These are phyloP conservation scores for Claviceps sp. DNA, from an alignment of 2,329 filamentous ascomycete genomes.

Conservation along the genomic window DNA sequence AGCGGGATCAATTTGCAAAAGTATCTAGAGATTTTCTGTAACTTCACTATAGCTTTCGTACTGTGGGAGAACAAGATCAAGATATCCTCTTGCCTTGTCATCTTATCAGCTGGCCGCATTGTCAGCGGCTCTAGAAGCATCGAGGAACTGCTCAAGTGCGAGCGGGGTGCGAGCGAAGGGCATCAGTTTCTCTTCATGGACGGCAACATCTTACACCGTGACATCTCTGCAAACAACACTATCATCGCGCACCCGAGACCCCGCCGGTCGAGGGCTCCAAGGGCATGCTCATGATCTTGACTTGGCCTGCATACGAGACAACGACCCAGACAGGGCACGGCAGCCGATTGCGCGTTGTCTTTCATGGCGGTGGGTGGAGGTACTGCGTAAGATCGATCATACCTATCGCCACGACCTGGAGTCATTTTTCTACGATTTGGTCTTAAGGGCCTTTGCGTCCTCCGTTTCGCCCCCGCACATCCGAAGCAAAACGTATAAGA, in stretches of 20 bases:
- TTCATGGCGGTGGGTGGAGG: conserved; percentile 20
- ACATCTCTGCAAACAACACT: conserved; percentile 3
- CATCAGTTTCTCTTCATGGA: conserved; percentile 2
- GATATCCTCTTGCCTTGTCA: conserved; percentile 4
- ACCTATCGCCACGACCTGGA: conserved; percentile 10
- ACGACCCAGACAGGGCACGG: conserved; percentile 11
- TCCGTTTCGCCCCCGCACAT: no score
- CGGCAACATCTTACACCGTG: conserved; percentile 3
- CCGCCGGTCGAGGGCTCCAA: conserved; percentile 8
- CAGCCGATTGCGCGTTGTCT: conserved; percentile 16
- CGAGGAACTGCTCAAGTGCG: not conserved
- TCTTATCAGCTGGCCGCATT: conserved; percentile 5
- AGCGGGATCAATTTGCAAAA: no score
- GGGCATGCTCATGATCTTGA: conserved; percentile 15
- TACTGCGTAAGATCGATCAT: conserved; percentile 16
- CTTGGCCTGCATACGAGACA: conserved; percentile 8
- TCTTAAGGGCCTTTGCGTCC: conserved; percentile 3
- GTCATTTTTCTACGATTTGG: conserved; percentile 6
- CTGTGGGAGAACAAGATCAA: conserved; percentile 5
- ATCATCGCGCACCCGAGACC: conserved; percentile 1
- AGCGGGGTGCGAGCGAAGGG: conserved; percentile 5
- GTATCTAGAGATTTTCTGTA: no score
- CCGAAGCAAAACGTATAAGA: conserved; percentile 4
- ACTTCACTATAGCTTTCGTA: no score
- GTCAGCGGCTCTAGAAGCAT: conserved; percentile 3